Evolutionary conservation across 495 filamentous ascomycete genomes (phyloP).

Genomic region (Hyaloscypha hepaticicola): DNA sequence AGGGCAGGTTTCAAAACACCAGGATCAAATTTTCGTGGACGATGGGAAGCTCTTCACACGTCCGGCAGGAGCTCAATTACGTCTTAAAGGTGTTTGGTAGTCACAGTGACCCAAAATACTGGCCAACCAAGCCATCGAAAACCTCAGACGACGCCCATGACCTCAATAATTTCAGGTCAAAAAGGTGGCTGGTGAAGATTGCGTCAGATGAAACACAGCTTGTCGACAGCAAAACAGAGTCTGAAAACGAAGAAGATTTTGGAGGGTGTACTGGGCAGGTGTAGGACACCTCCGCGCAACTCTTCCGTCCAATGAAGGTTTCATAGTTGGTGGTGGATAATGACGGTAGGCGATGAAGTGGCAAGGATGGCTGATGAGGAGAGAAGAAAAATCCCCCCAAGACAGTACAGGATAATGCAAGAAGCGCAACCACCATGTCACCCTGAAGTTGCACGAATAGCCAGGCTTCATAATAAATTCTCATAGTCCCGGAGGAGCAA

Average conservation of each 20-base stretch:
- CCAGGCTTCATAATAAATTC: conserved; percentile 51
- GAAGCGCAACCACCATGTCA: conserved; percentile 55
- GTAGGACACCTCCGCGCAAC: too few species aligned
- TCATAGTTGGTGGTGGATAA: neutral
- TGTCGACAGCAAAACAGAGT: conserved; percentile 13
- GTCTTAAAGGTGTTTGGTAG: too few species aligned
- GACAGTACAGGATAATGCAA: conserved; percentile 50
- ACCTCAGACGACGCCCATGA: too few species aligned
- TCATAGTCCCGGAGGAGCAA: conserved; percentile 63
- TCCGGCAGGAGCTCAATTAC: too few species aligned
- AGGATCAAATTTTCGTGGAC: too few species aligned
- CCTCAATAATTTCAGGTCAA: conserved; percentile 49
- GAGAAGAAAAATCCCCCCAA: conserved; percentile 32
- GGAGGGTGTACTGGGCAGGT: too few species aligned
- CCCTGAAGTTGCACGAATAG: conserved; percentile 56
- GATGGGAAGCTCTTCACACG: too few species aligned
- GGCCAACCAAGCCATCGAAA: too few species aligned
- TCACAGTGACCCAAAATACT: too few species aligned
- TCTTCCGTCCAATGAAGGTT: too few species aligned
- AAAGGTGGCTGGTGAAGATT: conserved; percentile 55
- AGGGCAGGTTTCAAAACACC: too few species aligned
- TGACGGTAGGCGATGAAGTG: neutral
- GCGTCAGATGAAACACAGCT: conserved; percentile 26
- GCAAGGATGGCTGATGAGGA: neutral
- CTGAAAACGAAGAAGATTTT: conserved; percentile 42